Conservation (phyloP, 2,329 filamentous ascomycete species). For the Venturia pyrina region DNA sequence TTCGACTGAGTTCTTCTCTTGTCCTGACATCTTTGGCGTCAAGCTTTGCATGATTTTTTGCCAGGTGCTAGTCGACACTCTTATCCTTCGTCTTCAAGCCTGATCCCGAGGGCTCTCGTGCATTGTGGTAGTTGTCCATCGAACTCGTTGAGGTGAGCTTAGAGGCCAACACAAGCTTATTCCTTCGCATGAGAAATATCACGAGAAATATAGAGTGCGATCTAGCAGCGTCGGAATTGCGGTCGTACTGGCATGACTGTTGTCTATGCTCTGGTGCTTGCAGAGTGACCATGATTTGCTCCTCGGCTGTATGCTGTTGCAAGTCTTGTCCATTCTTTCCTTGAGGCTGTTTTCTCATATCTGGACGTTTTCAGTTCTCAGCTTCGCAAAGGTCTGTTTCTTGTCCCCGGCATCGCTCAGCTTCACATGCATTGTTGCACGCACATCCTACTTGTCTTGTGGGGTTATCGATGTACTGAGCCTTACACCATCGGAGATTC, state of each 20-base stretch:
- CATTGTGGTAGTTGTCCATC: too few species aligned
- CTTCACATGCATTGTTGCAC: not conserved
- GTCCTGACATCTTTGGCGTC: not conserved
- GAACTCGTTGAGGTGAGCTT: too few species aligned
- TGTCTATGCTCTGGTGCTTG: not conserved
- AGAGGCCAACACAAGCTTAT: not conserved
- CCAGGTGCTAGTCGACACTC: too few species aligned
- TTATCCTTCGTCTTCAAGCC: too few species aligned
- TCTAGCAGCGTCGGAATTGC: not conserved
- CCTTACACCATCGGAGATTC: not conserved
- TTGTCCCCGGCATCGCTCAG: not conserved
- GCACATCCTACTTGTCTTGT: not conserved
- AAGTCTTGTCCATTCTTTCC: not conserved
- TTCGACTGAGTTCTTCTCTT: not conserved
- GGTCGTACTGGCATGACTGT: not conserved
- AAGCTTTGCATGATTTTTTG: too few species aligned
- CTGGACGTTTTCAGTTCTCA: not conserved
- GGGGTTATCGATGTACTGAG: not conserved
- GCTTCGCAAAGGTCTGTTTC: not conserved
- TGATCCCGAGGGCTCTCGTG: too few species aligned
- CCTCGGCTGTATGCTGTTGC: not conserved
- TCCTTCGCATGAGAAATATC: not conserved
- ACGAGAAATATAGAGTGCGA: not conserved
- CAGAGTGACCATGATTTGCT: not conserved
- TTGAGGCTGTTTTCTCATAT: not conserved